Percentiles rank a stretch among this genome's conserved stretches.
These are phyloP conservation scores for Mortierella sp. DNA, from an alignment of 371 early-diverging fungal species.

Conservation along the genomic window DNA sequence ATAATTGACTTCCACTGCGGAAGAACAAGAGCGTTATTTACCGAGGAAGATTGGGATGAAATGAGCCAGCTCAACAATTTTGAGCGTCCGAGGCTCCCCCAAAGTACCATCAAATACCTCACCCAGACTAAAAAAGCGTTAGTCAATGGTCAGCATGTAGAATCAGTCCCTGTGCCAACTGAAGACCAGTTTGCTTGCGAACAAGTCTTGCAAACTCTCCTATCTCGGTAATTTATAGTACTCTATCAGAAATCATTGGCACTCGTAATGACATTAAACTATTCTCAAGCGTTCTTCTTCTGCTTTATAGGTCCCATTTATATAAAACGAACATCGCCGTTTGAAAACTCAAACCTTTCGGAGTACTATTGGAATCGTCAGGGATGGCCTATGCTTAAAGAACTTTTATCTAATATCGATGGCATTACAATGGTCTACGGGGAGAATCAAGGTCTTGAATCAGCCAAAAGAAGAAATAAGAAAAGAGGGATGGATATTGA, in stretches of 20 bases:
- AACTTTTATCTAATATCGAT: neutral
- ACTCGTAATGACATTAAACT: too few relatives aligned
- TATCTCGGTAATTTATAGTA: neutral
- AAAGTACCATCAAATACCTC: neutral
- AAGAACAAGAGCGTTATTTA: neutral
- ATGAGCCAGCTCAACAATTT: neutral
- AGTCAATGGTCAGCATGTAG: neutral
- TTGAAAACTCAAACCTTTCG: neutral
- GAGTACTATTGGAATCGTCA: neutral
- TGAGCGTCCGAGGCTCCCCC: neutral
- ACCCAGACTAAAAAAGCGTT: neutral
- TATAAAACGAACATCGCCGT: neutral
- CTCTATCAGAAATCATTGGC: neutral
- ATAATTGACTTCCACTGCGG: neutral
- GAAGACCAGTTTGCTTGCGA: neutral
- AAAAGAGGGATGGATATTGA: neutral
- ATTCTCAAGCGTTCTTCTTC: neutral
- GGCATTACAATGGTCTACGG: neutral
- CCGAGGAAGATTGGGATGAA: neutral
- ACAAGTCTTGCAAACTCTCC: neutral
- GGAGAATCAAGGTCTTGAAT: neutral
- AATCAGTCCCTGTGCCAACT: neutral
- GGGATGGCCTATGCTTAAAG: neutral
- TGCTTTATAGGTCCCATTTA: neutral
- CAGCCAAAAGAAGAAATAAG: neutral